Evolutionary conservation across 495 filamentous ascomycete genomes (phyloP), one percentile per base, ranked within the genome.

Genomic region (Staphylotrichum longicolle): DNA sequence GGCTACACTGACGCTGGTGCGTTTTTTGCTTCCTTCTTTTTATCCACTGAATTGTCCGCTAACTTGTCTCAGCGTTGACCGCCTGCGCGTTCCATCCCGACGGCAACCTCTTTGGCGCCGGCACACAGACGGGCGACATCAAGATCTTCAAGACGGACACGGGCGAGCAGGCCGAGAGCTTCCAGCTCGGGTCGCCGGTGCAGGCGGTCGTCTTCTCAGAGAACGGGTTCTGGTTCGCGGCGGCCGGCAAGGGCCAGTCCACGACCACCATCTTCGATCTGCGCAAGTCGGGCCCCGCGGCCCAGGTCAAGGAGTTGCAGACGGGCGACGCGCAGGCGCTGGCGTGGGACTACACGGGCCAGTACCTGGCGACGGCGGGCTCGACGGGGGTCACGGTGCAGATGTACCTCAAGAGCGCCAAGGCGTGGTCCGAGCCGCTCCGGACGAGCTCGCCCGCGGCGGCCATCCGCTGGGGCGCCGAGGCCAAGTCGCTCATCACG

Each of bases 201-300:
- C 84, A 86, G 66, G 82, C 84, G 35, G 75, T 98, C 7, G 79
- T 85, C 64, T 98, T 98, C 78, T 97, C 93, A 0, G 95, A 98
- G 74, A 98, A 98, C 63, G 94, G 94, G n/a, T 93, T 87, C 62
- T 97, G 91, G 88, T 85, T 98, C 64, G 94, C 95, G 9, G 85
- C 89, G 1, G 84, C 86, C 14, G 83, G 83, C 30, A 85, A 88
- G 66, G 86, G 86, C 27, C 87, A 88, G 51, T 88, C 85, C 7
- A 86, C 80, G 15, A 86, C 96, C 54, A 86, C 86, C 7, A 86
- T 98, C 61, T 98, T 92, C 81, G 93, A 98, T 75, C 81, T 98
- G 45, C 88, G 94, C 59, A 96, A 91, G 73, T 83, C 86, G 58
- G 85, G 93, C 39, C 90, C 87, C 64, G 85, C 86, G 39, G 85